Percentiles rank a stretch among this genome's conserved stretches.
Conservation (phyloP, 2,329 filamentous ascomycete species). For the Pyrenophora teres region DNA sequence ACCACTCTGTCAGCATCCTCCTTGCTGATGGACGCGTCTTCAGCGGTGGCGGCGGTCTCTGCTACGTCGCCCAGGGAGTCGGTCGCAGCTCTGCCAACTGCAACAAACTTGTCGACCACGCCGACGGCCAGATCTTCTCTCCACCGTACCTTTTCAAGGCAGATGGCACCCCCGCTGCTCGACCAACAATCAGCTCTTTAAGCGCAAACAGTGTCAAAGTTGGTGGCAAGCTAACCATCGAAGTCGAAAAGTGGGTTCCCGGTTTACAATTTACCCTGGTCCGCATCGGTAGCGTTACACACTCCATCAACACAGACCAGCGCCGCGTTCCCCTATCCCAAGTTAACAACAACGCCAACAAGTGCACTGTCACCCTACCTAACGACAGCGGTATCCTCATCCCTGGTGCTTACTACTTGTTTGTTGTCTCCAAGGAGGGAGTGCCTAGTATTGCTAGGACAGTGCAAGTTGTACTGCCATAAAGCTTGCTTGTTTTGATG, state of each 20-base stretch:
- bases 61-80: conserved; percentile 21
- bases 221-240: conserved; percentile 23
- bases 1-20: conserved; percentile 32
- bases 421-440: conserved; percentile 23
- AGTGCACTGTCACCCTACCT: conserved; percentile 24
- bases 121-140: conserved; percentile 34
- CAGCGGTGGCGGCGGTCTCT: conserved; percentile 33
- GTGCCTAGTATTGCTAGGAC: conserved; percentile 30
- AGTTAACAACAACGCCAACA: conserved; percentile 10
- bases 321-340: conserved; percentile 26
- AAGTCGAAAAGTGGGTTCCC: conserved; percentile 8
- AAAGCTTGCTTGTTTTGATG: background rate
- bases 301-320: conserved; percentile 39
- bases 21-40: conserved; percentile 33
- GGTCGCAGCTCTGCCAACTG: conserved; percentile 28
- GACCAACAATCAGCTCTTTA: conserved; percentile 22
- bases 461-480: conserved; percentile 23
- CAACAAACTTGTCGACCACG: conserved; percentile 36
- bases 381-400: conserved; percentile 29
- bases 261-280: conserved; percentile 22
- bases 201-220: conserved; percentile 23
- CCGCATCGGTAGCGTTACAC: conserved; percentile 35
- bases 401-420: conserved; percentile 34
- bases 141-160: conserved; percentile 37
- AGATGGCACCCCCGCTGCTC: conserved; percentile 24